Percentiles rank a stretch among this genome's conserved stretches.
These are phyloP conservation scores for Blastocladiella emersonii DNA, from an alignment of 371 early-diverging fungal genomes.

Conservation along the genomic window DNA sequence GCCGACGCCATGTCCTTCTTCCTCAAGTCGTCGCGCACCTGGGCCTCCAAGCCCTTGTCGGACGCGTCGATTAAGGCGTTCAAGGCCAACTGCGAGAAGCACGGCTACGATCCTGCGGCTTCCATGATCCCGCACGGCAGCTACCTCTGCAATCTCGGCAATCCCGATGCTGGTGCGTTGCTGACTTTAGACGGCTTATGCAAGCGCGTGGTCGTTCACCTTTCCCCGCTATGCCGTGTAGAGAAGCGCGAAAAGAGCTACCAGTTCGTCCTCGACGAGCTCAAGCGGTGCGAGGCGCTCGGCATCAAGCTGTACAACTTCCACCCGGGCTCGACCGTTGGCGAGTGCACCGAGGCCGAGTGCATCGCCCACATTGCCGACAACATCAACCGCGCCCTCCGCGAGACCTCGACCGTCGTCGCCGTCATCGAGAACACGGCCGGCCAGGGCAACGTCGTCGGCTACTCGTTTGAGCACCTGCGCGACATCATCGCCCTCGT, in stretches of 20 bases:
- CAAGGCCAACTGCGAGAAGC: constrained; percentile 7
- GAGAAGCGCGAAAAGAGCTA: constrained; percentile 26
- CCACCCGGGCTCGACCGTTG: constrained; percentile 45
- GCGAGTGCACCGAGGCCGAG: constrained; percentile 21
- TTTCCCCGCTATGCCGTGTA: background rate
- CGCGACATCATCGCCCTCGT: constrained; percentile 33
- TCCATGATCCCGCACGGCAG: constrained; percentile 44
- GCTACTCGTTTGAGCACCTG: constrained; percentile 40
- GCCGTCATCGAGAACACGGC: constrained; percentile 56
- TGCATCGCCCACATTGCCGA: constrained; percentile 27
- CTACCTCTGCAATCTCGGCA: constrained; percentile 51
- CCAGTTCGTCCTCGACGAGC: constrained; percentile 38
- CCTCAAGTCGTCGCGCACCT: constrained; percentile 16
- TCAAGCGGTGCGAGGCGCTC: constrained; percentile 36
- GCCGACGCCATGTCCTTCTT: constrained; percentile 21
- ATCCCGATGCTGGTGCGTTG: constrained; percentile 22
- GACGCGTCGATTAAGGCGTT: constrained; percentile 14
- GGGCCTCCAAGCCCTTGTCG: constrained; percentile 11
- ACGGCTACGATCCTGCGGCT: constrained; percentile 11
- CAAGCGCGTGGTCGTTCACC: no score
- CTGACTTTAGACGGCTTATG: background rate
- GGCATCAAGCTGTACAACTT: constrained; percentile 44
- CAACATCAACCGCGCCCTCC: constrained; percentile 36
- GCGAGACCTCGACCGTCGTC: constrained; percentile 22
- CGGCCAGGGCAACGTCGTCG: constrained; percentile 40